These are phyloP conservation scores for Alternaria dauci DNA, from an alignment of 2,329 filamentous ascomycete genomes.

Conservation along the genomic window DNA sequence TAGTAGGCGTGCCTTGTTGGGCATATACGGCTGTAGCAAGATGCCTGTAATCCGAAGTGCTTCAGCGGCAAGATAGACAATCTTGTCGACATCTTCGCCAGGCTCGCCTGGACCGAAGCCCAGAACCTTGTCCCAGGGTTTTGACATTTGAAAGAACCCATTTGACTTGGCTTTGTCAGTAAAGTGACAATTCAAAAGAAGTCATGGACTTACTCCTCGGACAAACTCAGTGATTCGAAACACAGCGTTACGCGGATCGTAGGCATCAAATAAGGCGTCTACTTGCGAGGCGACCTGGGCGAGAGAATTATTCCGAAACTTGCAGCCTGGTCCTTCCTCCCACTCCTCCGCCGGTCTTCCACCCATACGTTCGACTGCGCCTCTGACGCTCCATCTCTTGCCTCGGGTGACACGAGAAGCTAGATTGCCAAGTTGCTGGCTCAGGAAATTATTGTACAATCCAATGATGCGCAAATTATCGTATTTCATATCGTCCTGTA, in stretches of 20 bases:
- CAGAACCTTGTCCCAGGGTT: slow-evolving; percentile 72
- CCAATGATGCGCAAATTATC: slow-evolving; percentile 78
- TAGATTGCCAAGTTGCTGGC: slow-evolving; percentile 82
- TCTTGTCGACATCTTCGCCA: slow-evolving; percentile 48
- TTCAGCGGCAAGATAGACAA: slow-evolving; percentile 77
- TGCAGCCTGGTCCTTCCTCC: slow-evolving; percentile 38
- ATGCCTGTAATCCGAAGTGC: slow-evolving; percentile 81
- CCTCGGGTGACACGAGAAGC: slow-evolving; percentile 73
- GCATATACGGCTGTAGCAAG: slow-evolving; percentile 90
- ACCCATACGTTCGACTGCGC: slow-evolving; percentile 60
- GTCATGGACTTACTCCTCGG: slow-evolving; percentile 32
- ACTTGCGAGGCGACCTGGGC: slow-evolving; percentile 29
- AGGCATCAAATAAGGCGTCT: slow-evolving; percentile 34
- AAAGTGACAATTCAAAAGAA: not conserved
- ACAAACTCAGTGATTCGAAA: slow-evolving; percentile 39
- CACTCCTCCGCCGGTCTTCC: slow-evolving; percentile 38
- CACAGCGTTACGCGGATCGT: slow-evolving; percentile 41
- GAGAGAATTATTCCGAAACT: slow-evolving; percentile 52
- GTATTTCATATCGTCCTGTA: slow-evolving; percentile 82
- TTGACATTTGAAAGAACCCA: slow-evolving; percentile 68
- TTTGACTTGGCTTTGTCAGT: slow-evolving; percentile 63
- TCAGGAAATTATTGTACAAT: slow-evolving; percentile 81
- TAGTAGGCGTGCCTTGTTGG: slow-evolving; percentile 73
- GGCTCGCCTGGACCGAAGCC: slow-evolving; percentile 35
- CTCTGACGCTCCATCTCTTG: slow-evolving; percentile 72